phyloP scores from a whole-genome alignment of 176 grass and related monocot species.

The Ampelocalamus luodianensis region DNA sequence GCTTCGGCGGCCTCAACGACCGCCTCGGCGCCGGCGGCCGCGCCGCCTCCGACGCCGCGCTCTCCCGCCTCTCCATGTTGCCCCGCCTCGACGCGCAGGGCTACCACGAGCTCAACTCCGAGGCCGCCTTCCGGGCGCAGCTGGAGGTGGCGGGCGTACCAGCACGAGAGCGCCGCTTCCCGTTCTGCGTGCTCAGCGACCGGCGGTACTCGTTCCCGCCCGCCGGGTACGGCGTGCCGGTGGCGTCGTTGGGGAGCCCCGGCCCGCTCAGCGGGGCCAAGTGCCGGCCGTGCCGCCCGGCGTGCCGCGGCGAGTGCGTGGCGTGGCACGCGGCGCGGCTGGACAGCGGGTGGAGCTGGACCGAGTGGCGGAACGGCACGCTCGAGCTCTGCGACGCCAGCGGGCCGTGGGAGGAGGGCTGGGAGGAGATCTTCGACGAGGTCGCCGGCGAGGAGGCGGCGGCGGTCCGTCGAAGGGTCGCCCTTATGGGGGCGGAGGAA shows the following conservation, averaged over 20 bases:
- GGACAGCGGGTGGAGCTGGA: slow-evolving; percentile 59
- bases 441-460: slow-evolving; percentile 53
- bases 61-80: slow-evolving; percentile 63
- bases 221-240: slow-evolving; percentile 54
- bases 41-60: slow-evolving; percentile 37
- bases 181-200: slow-evolving; percentile 79
- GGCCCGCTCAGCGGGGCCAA: slow-evolving; percentile 84
- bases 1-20: slow-evolving; percentile 81
- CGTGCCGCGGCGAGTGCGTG: slow-evolving; percentile 45
- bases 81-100: slow-evolving; percentile 49
- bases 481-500: slow-evolving; percentile 9
- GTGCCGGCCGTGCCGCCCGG: slow-evolving; percentile 64
- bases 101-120: slow-evolving; percentile 64
- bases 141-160: slow-evolving; percentile 27
- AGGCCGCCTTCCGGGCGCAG: slow-evolving; percentile 72
- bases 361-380: slow-evolving; percentile 53
- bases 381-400: slow-evolving; percentile 67
- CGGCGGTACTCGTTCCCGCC: slow-evolving; percentile 70
- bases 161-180: slow-evolving; percentile 36
- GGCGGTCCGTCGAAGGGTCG: slow-evolving; percentile 20
- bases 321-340: neutral
- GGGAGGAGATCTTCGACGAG: slow-evolving; percentile 64
- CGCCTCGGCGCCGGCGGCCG: slow-evolving; percentile 65
- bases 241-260: slow-evolving; percentile 62
- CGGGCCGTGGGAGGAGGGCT: slow-evolving; percentile 54